A percentile compares a stretch with the other conserved stretches of the same genome.
Evolutionary conservation across 2,329 filamentous ascomycete genomes (phyloP).

Genomic region (Mycogone perniciosa): DNA sequence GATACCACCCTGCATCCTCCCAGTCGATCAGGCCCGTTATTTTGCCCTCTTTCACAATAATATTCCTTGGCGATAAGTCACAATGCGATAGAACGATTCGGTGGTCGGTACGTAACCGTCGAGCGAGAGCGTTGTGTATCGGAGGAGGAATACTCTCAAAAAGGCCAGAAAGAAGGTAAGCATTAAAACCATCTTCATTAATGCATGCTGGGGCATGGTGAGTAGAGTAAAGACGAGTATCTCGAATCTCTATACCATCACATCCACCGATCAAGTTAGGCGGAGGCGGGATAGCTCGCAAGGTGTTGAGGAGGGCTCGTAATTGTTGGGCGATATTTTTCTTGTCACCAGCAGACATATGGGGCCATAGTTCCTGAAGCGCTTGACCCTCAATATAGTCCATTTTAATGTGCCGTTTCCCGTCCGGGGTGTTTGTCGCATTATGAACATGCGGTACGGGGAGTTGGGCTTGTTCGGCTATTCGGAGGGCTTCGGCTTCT

Average conservation of each 20-base stretch:
- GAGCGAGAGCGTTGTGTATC: constrained; percentile 18
- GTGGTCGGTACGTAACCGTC: constrained; percentile 21
- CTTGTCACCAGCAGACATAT: constrained; percentile 18
- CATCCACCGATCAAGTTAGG: constrained; percentile 20
- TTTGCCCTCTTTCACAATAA: constrained; percentile 33
- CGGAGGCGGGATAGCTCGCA: constrained; percentile 20
- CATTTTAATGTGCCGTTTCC: constrained; percentile 20
- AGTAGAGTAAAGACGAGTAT: constrained; percentile 18
- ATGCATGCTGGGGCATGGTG: constrained; percentile 18
- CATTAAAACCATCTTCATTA: constrained; percentile 22
- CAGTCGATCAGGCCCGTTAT: constrained; percentile 41
- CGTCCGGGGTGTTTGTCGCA: constrained; percentile 14
- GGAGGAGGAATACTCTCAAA: constrained; percentile 13
- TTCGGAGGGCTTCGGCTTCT: constrained; percentile 22
- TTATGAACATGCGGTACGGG: constrained; percentile 19
- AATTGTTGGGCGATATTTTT: constrained; percentile 20
- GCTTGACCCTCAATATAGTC: constrained; percentile 20
- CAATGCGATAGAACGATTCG: constrained; percentile 43
- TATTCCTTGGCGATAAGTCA: constrained; percentile 42
- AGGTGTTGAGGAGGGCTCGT: constrained; percentile 19
- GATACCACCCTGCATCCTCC: constrained; percentile 43
- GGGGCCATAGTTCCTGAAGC: constrained; percentile 22
- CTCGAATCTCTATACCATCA: constrained; percentile 21
- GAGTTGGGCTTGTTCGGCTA: constrained; percentile 16
- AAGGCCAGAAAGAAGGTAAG: constrained; percentile 18